Base-by-base conservation (phyloP, 805 yeast genomes). In the Candida adriatica region DNA sequence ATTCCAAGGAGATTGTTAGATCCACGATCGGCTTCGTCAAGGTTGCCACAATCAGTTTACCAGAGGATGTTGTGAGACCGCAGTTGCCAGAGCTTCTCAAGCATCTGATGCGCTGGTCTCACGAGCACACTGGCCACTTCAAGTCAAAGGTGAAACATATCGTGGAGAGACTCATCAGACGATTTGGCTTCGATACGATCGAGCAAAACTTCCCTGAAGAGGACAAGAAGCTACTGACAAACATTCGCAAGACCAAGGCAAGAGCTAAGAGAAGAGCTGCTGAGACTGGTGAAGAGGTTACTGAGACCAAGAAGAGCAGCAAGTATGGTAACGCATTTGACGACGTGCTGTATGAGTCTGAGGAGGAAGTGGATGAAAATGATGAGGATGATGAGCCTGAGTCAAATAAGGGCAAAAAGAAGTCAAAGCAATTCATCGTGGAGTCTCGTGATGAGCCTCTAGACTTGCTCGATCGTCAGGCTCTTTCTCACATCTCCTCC, bases 41-140 rank as follows among this genome's bases (percentile, higher is more conserved):
- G 58, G 90, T 90, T 30, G 84, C 90, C 45, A 79, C 85, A 9
- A 66, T 88, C 40, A 73, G 86, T 13, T 68, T 92, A 34, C 94
- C 96, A 10, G 81, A 73, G 39, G 94, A 83, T 15, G 51, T 78
- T 44, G 75, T 92, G 33, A 70, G 69, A 44, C 68, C 76, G 7
- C 77, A 79, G 45, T 70, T 90, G 47, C 67, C 67, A 20, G 77
- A 72, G 8, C 60, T 92, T 31, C 62, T 92, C 33, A 65, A 71
- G 16, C 80, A 83, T 47, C 68, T 92, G 49, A 66, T 92, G 72
- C 75, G 77, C 39, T 88, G 96, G 92, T 85, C 96, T 25, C 92
- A 86, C 55, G 96, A 88, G 55, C 96, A 90, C 59, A 85, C 86
- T 51, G 94, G 94, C 29, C 95, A 87, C 53, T 92, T 92, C 70